Base-by-base conservation (phyloP, 1,139 yeast genomes). In the Debaryomyces sp. region DNA sequence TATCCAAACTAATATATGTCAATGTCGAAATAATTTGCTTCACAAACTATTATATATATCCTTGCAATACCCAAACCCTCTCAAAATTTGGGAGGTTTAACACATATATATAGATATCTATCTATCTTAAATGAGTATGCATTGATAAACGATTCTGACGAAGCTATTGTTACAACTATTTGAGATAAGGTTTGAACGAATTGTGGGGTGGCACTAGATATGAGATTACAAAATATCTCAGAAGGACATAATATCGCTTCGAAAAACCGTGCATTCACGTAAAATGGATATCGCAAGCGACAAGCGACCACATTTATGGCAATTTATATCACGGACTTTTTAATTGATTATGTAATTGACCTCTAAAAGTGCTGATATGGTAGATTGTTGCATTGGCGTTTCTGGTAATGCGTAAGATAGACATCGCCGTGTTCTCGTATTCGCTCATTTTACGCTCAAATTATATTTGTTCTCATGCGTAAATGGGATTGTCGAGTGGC, bases 201-300 rank as follows among this genome's bases (percentile, higher is more conserved):
- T 32, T 32, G 34, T 32, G 34, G 34, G 34, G 34, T 32, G 21
- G 10, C 18, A 32, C 17, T 32, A 5, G 34, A 26, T 39, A 7
- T 37, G 34, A 21, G 42, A 26, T n/a, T 23, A n/a, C 23, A 23
- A 37, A 15, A 15, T 23, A 22, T 12, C 18, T 39, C 23, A 18
- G 15, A 10, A 4, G 9, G 22, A 26, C 33, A 26, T 26, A 26
- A 12, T 10, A n/a, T 39, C 30, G 8, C 13, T 23, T 13, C 9
- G 15, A 39, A 9, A 18, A 27, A n/a, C 32, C 30, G 12, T 29
- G 8, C 42, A 6, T 27, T 37, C 8, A 4, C 21, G 15, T 4
- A 12, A 36, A 39, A 17, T 15, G 42, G 42, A 26, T 39, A 26
- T n/a, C 3, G 9, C 33, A 39, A 39, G 42, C 42, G 42, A 39